Evolutionary conservation across 331 rosid species (phyloP).

Genomic region (Arachis monticola): DNA sequence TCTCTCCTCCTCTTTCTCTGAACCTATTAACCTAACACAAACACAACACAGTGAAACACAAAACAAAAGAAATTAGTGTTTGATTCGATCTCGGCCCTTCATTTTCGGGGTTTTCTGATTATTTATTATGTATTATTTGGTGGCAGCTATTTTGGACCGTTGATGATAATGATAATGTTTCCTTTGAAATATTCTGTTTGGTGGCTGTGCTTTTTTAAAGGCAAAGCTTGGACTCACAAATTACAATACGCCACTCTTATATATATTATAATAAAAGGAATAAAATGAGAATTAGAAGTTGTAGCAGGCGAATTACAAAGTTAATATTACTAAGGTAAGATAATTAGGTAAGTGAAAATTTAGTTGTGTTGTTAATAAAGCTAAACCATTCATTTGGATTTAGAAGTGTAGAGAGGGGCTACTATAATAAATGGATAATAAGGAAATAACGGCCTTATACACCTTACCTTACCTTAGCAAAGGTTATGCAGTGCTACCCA

Average conservation of each 20-base stretch:
- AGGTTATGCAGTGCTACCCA: no score
- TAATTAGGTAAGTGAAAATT: no score
- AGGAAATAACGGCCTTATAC: conserved; percentile 51
- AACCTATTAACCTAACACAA: conserved; percentile 3
- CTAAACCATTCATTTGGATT: neutral
- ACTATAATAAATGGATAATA: conserved; percentile 29
- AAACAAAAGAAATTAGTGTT: neutral
- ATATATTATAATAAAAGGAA: no score
- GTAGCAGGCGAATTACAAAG: no score
- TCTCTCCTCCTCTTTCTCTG: neutral
- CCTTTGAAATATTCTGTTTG: neutral
- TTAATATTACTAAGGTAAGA: no score
- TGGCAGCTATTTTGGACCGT: conserved; percentile 25
- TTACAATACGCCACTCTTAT: no score
- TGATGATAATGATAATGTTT: conserved; percentile 21
- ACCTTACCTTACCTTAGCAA: conserved; percentile 35
- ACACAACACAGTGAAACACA: neutral
- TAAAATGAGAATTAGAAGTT: no score
- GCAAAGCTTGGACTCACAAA: neutral
- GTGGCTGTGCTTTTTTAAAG: conserved; percentile 16
- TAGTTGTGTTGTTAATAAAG: no score
- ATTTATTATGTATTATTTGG: neutral
- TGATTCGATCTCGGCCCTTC: conserved; percentile 11
- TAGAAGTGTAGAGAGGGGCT: neutral
- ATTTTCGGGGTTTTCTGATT: conserved; percentile 6